Base-by-base conservation (phyloP, 78 protist genomes). In the Diacronema lutheri region DNA sequence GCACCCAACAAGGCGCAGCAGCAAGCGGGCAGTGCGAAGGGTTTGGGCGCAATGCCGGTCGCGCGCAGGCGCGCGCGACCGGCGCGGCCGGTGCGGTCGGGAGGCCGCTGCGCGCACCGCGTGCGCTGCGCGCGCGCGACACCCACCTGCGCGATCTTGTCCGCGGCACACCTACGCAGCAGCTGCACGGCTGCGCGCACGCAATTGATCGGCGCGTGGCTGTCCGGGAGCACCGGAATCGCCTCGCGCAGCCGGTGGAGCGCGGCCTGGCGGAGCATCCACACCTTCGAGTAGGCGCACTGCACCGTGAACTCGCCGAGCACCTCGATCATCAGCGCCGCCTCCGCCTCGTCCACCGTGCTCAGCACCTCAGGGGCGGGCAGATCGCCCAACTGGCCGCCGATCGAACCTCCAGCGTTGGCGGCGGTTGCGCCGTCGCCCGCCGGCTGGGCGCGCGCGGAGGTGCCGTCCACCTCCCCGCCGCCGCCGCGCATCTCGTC, bases 231-330 rank as follows among this genome's bases (percentile, higher is more conserved):
- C 3, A 7, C 7, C 50, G 50, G 50, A 7, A 44, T 3, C 50
- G 7, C 50, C 3, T 44, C 50, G 3, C 50, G 3, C 16, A 44
- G 50, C 50, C 50, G 50, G 50, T 44, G 50, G n/a, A 38, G 10
- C 26, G 50, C 76, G 50, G 76, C 46, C 61, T 72, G 62, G 13
- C 80, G 80, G 40, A 72, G 46, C n/a, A 14, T 26, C 80, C 80
- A 72, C 6, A 3, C 9, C 46, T 35, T n/a, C 35, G 80, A 72
- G 62, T 29, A 44, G 40, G 46, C 37, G 29, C 60, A 12, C 58
- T 16, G 25, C 50, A 20, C 76, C 11, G 37, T 1, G 26, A 33
- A 13, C 76, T 68, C 76, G 76, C 76, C 76, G 66, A 29, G 26
- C 12, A 61, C 66, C 29, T 61, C 35, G 35, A 61, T 29, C 66